phyloP scores from a whole-genome alignment of 179 eudicot species.

The Corrigiola litoralis region DNA sequence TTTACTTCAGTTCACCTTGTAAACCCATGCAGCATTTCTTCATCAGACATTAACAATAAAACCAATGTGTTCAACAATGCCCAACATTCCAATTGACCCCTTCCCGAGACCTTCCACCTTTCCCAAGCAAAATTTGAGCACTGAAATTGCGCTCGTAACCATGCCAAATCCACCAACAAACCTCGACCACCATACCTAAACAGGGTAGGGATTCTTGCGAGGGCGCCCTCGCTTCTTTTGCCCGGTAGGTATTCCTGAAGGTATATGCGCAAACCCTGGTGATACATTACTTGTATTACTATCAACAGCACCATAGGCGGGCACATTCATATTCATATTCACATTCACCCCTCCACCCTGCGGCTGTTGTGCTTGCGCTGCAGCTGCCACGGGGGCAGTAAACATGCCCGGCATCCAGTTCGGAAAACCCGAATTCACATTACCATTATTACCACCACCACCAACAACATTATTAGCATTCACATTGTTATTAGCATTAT shows the following conservation, averaged over 20 bases:
- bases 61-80: neutral
- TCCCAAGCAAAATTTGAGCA: neutral
- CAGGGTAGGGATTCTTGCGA: slow-evolving; percentile 35
- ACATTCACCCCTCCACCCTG: slow-evolving; percentile 8
- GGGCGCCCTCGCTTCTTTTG: slow-evolving; percentile 69
- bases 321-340: slow-evolving; percentile 12
- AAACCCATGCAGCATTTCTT: no score
- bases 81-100: neutral
- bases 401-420: slow-evolving; percentile 60
- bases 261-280: slow-evolving; percentile 1
- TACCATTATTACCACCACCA: neutral
- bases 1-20: neutral
- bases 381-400: slow-evolving; percentile 11
- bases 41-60: no score
- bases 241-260: slow-evolving; percentile 2
- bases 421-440: slow-evolving; percentile 32
- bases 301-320: slow-evolving; percentile 13
- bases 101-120: neutral
- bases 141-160: neutral
- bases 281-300: slow-evolving; percentile 21
- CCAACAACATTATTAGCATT: neutral
- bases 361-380: neutral
- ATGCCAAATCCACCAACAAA: neutral
- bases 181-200: slow-evolving; percentile 12
- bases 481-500: neutral